Conservation (phyloP, 148 eudicot species). For the Rhododendron henanense region DNA sequence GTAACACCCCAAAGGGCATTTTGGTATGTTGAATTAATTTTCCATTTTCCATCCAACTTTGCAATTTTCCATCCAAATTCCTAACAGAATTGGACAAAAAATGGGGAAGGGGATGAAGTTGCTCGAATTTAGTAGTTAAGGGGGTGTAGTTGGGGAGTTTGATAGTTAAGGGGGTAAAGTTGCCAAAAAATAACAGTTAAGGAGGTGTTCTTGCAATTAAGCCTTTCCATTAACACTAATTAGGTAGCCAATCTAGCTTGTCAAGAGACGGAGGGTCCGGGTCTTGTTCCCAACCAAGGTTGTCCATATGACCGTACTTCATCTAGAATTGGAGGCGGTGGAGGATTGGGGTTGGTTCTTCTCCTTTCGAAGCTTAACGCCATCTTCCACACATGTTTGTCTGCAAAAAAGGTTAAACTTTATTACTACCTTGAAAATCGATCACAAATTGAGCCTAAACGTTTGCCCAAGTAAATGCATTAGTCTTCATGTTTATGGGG, state of each 20-base stretch:
- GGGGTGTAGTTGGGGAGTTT: no score
- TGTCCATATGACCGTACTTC: background rate
- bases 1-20: no score
- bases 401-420: background rate
- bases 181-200: no score
- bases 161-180: no score
- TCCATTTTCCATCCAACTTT: no score
- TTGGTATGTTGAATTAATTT: no score
- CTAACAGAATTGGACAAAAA: no score
- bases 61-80: no score
- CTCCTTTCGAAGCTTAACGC: background rate
- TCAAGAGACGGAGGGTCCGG: background rate
- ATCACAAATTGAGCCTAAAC: background rate
- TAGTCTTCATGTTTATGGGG: no score
- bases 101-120: no score
- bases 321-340: background rate
- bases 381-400: background rate
- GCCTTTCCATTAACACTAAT: background rate
- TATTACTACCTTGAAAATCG: background rate
- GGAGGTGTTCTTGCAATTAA: no score
- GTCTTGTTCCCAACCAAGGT: background rate
- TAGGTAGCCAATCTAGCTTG: background rate
- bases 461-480: background rate
- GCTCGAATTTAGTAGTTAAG: no score
- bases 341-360: background rate